These are phyloP conservation scores for Pichia paraexigua DNA, from an alignment of 805 yeast species.

Conservation along the genomic window DNA sequence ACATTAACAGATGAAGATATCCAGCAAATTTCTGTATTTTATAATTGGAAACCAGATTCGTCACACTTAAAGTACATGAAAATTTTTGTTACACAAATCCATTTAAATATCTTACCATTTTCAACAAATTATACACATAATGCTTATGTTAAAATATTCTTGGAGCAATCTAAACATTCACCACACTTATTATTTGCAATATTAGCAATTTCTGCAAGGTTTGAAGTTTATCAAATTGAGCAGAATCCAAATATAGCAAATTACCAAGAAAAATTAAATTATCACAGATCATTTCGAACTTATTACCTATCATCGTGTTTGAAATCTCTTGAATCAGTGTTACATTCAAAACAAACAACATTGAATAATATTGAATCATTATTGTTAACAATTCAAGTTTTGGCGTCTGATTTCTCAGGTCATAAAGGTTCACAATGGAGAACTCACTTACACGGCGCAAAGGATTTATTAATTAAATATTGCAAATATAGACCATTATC, in stretches of 20 bases:
- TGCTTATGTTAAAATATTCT: constrained; percentile 27
- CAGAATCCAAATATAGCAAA: constrained; percentile 11
- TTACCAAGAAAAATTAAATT: constrained; percentile 18
- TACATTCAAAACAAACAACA: constrained; percentile 33
- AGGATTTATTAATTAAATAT: constrained; percentile 40
- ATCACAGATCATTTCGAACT: constrained; percentile 53
- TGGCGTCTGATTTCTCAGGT: constrained; percentile 59
- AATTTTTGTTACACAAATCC: constrained; percentile 29
- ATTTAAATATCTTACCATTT: constrained; percentile 29
- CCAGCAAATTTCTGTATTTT: constrained; percentile 23
- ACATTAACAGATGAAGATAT: constrained; percentile 23
- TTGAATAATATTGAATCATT: constrained; percentile 59
- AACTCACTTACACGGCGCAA: constrained; percentile 61
- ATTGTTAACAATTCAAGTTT: constrained; percentile 55
- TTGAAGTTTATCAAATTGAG: constrained; percentile 28
- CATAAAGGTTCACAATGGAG: constrained; percentile 57
- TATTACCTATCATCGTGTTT: constrained; percentile 60
- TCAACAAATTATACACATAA: constrained; percentile 28
- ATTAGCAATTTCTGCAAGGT: constrained; percentile 64
- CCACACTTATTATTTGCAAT: constrained; percentile 62
- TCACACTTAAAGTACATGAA: constrained; percentile 28
- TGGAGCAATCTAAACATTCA: constrained; percentile 35
- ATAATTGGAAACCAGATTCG: constrained; percentile 25
- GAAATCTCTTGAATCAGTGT: constrained; percentile 47
- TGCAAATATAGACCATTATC: constrained; percentile 27